phyloP scores from a whole-genome alignment of 495 filamentous ascomycete genomes.

The Bathelium albidoporum region DNA sequence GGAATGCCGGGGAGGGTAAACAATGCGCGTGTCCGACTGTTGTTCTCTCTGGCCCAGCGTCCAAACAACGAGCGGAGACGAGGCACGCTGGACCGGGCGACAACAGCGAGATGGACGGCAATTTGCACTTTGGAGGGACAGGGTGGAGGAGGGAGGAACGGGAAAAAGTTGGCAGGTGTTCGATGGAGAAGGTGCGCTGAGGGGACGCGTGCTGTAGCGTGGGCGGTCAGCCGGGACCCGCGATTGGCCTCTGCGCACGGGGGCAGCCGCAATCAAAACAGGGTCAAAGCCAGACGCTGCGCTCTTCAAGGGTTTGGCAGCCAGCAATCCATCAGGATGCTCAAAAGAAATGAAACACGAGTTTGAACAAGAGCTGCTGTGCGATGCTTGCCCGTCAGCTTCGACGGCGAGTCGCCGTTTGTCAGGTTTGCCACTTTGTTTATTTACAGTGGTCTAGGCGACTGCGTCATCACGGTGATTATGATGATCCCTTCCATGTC shows the following conservation, averaged over 20 bases:
- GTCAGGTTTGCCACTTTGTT: slow-evolving; percentile 1
- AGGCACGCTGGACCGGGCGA: not conserved
- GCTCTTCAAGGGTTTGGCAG: not conserved
- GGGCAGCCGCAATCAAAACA: slow-evolving; percentile 5
- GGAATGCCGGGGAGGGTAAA: not conserved
- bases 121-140: not conserved
- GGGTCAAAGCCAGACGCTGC: not conserved
- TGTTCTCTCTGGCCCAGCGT: not conserved
- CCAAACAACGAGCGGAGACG: not conserved
- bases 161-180: slow-evolving; percentile 3
- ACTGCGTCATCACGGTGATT: not conserved
- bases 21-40: not conserved
- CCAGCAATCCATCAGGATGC: not conserved
- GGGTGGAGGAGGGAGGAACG: not conserved
- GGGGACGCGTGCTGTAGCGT: not conserved
- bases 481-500: not conserved
- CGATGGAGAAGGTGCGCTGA: slow-evolving; percentile 1
- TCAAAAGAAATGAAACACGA: not conserved
- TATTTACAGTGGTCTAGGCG: not conserved
- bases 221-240: not conserved
- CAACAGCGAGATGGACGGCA: not conserved
- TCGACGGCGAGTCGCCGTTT: not conserved
- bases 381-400: not conserved
- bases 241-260: not conserved
- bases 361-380: not conserved